Base-by-base conservation (phyloP, 163 green algal species). In the Scenedesmus sp. region DNA sequence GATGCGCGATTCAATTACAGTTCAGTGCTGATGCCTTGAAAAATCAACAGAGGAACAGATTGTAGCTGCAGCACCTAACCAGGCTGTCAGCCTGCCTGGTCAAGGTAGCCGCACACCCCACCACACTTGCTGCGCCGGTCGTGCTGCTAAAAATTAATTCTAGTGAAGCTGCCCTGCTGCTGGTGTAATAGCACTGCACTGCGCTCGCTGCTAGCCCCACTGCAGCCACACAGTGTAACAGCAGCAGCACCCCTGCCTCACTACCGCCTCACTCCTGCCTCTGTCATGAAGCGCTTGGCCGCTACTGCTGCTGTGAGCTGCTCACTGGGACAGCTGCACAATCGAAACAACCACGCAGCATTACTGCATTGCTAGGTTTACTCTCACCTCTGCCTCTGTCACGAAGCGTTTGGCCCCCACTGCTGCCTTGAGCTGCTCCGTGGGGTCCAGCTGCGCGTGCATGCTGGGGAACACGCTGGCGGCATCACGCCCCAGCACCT, bases 401-500 rank as follows among this genome's bases (percentile, higher is more conserved):
- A 99, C 95, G 86, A 99, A 99, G 52, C 95, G 96, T 0, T 92
- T 89, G 12, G 93, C 92, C 0, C 95, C 95, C 12, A 96, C 87
- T 55, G 93, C 88, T 66, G 94, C 93, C 59, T 95, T 94, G 16
- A 96, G 89, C 60, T 90, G 86, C 34, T 95, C 91, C 23, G 90
- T 87, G 34, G 90, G 84, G 4, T 93, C 90, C 26, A 95, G 90
- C 3, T 87, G 79, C 12, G 86, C 82, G 46, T 92, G 86, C 5
- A 74, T 82, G 54, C 66, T 84, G 23, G 96, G 97, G 87, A 99
- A 99, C 55, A 99, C 97, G 0, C 93, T 96, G 0, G 89, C 54
- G 10, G 93, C 89, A 77, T 99, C 97, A 0, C 97, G 93, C 2
- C 97, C 97, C 18, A 99, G 91, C 2, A 98, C 93, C n/a, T 93